Evolutionary conservation across 352 stramenopile genomes (phyloP).

Genomic region (Globisporangium cederbergense): DNA sequence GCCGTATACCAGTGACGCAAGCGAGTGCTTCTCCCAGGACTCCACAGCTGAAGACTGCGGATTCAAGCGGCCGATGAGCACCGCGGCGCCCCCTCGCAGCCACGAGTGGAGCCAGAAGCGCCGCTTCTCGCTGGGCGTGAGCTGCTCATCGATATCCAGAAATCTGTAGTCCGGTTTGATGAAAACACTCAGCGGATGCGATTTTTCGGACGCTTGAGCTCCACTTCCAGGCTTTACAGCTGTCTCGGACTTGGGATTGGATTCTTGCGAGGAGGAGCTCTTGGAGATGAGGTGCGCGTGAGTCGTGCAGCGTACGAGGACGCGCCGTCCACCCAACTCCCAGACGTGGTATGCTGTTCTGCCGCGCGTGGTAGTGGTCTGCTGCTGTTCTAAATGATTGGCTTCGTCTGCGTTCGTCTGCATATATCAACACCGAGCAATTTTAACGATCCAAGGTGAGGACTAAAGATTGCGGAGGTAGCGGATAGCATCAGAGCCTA

Average conservation of each 20-base stretch:
- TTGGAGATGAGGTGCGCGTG: constrained; percentile 21
- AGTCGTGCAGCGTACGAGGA: constrained; percentile 60
- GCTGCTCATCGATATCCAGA: constrained; percentile 47
- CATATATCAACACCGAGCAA: background rate
- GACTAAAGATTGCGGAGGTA: too few relatives aligned
- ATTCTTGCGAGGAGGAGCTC: background rate
- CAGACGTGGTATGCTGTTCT: constrained; percentile 63
- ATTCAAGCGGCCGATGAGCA: constrained; percentile 49
- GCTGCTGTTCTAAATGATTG: background rate
- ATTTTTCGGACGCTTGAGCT: constrained; percentile 2
- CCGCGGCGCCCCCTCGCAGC: constrained; percentile 54
- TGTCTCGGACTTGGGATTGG: background rate
- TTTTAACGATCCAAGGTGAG: too few relatives aligned
- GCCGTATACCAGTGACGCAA: constrained; percentile 42
- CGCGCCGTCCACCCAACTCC: constrained; percentile 43
- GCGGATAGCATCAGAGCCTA: too few relatives aligned
- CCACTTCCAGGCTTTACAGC: background rate
- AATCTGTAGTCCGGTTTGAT: constrained; percentile 66
- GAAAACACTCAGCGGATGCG: constrained; percentile 49
- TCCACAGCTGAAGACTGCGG: constrained; percentile 27
- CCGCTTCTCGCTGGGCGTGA: constrained; percentile 57
- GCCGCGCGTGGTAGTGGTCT: background rate
- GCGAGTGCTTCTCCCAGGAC: constrained; percentile 47
- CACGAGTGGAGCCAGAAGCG: constrained; percentile 77
- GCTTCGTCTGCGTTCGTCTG: constrained; percentile 4